Conservation (phyloP, 306 rosid genomes). For the Cicer yamashitae region DNA sequence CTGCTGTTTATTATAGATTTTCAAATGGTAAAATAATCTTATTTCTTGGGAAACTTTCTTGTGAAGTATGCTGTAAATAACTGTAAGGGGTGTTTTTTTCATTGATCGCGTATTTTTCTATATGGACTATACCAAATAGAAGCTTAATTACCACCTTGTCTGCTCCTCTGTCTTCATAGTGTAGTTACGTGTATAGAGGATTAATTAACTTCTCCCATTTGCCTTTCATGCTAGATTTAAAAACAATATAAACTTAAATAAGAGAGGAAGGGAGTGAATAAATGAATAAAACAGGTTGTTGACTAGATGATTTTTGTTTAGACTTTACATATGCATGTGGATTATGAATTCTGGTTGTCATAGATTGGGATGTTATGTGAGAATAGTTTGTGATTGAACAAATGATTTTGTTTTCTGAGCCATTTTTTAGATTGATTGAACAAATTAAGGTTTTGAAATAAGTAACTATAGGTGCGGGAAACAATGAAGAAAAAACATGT, state of each 20-base stretch:
- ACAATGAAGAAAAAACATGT: background rate
- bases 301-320: slow-evolving; percentile 33
- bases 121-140: background rate
- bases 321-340: slow-evolving; percentile 22
- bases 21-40: slow-evolving; percentile 20
- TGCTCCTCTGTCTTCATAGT: slow-evolving; percentile 32
- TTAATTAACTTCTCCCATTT: slow-evolving; percentile 15
- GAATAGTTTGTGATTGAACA: slow-evolving; percentile 27
- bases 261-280: slow-evolving; percentile 20
- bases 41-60: background rate
- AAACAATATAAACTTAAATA: slow-evolving; percentile 27
- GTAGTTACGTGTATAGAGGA: slow-evolving; percentile 14
- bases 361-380: slow-evolving; percentile 28
- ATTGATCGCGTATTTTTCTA: slow-evolving; percentile 4
- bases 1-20: slow-evolving; percentile 30
- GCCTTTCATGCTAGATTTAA: slow-evolving; percentile 35
- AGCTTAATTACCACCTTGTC: slow-evolving; percentile 30
- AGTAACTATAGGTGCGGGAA: slow-evolving; percentile 14
- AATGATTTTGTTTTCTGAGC: slow-evolving; percentile 35
- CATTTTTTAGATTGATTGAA: slow-evolving; percentile 8
- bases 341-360: slow-evolving; percentile 27
- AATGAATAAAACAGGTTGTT: slow-evolving; percentile 24
- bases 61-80: background rate
- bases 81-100: slow-evolving; percentile 13
- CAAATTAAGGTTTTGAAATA: slow-evolving; percentile 25